Evolutionary conservation across 805 yeast species (phyloP).

Genomic region (Metschnikowia drakensbergensis): DNA sequence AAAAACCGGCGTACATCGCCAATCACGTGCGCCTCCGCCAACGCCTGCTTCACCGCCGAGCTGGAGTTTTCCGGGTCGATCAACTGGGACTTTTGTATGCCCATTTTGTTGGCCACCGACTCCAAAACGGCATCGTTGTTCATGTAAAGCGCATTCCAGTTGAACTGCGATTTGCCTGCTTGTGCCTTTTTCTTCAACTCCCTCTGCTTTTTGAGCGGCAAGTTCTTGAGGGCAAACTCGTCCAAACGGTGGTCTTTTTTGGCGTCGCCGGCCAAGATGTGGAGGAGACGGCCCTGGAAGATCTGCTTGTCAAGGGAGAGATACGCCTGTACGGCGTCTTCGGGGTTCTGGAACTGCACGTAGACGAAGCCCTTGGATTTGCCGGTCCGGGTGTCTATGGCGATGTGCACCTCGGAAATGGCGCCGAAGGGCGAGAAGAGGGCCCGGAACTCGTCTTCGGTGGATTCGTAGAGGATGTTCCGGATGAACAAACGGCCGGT

Average conservation of each 20-base stretch:
- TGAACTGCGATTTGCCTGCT: slow-evolving; percentile 82
- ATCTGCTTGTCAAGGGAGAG: slow-evolving; percentile 75
- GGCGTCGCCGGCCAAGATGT: slow-evolving; percentile 79
- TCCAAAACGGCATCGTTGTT: slow-evolving; percentile 89
- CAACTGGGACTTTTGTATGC: slow-evolving; percentile 76
- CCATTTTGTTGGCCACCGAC: slow-evolving; percentile 80
- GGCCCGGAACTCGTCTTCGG: slow-evolving; percentile 70
- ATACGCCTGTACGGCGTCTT: slow-evolving; percentile 76
- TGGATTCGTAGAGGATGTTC: slow-evolving; percentile 74
- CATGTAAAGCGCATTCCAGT: slow-evolving; percentile 93
- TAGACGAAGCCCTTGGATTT: slow-evolving; percentile 92
- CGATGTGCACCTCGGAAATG: slow-evolving; percentile 86
- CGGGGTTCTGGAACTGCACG: slow-evolving; percentile 61
- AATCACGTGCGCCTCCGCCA: slow-evolving; percentile 94
- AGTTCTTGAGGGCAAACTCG: slow-evolving; percentile 84
- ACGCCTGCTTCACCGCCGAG: slow-evolving; percentile 93
- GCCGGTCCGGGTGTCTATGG: slow-evolving; percentile 86
- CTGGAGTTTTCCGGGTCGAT: slow-evolving; percentile 82
- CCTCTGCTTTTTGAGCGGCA: slow-evolving; percentile 88
- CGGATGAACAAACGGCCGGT: slow-evolving; percentile 87
- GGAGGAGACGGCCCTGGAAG: slow-evolving; percentile 91
- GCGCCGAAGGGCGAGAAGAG: slow-evolving; percentile 68
- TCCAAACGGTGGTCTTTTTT: slow-evolving; percentile 81
- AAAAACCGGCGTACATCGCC: slow-evolving; percentile 87
- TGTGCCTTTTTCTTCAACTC: slow-evolving; percentile 79